Conservation (phyloP, 2,329 filamentous ascomycete species). For the Didymella pomorum region DNA sequence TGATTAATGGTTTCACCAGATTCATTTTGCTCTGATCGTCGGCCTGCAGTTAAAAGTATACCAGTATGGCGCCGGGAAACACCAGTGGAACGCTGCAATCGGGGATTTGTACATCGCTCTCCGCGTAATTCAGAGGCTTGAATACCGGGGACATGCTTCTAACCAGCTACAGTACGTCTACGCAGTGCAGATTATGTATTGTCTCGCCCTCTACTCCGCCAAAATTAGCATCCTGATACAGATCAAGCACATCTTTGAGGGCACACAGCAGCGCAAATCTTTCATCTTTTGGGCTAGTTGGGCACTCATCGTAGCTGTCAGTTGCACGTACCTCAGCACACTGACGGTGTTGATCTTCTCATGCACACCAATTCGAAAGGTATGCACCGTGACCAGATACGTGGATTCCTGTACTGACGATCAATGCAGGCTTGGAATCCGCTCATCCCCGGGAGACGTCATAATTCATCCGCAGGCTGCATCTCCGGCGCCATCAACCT, state of each 20-base stretch:
- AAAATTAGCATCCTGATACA: slow-evolving; percentile 28
- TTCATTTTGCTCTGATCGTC: slow-evolving; percentile 12
- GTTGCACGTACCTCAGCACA: slow-evolving; percentile 20
- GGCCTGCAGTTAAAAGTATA: slow-evolving; percentile 12
- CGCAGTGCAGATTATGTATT: slow-evolving; percentile 26
- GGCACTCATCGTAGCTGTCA: slow-evolving; percentile 23
- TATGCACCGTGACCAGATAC: not conserved
- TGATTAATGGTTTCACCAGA: not conserved
- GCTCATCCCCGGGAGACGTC: slow-evolving; percentile 27
- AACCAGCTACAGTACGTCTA: slow-evolving; percentile 12
- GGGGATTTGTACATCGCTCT: slow-evolving; percentile 11
- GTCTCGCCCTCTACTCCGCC: slow-evolving; percentile 22
- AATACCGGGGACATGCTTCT: not conserved
- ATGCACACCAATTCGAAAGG: slow-evolving; percentile 5
- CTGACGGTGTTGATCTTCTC: slow-evolving; percentile 5
- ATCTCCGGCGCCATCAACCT: slow-evolving; percentile 9
- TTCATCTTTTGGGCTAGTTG: slow-evolving; percentile 28
- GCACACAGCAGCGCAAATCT: slow-evolving; percentile 6
- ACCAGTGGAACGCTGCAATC: slow-evolving; percentile 24
- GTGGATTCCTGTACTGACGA: slow-evolving; percentile 17
- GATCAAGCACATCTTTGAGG: slow-evolving; percentile 25
- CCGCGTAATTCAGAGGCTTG: not conserved
- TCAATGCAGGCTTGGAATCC: slow-evolving; percentile 31
- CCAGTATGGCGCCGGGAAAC: slow-evolving; percentile 15
- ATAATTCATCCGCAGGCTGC: slow-evolving; percentile 16